Base-by-base conservation (phyloP, 495 filamentous ascomycete species). In the Cladorrhinum samala region DNA sequence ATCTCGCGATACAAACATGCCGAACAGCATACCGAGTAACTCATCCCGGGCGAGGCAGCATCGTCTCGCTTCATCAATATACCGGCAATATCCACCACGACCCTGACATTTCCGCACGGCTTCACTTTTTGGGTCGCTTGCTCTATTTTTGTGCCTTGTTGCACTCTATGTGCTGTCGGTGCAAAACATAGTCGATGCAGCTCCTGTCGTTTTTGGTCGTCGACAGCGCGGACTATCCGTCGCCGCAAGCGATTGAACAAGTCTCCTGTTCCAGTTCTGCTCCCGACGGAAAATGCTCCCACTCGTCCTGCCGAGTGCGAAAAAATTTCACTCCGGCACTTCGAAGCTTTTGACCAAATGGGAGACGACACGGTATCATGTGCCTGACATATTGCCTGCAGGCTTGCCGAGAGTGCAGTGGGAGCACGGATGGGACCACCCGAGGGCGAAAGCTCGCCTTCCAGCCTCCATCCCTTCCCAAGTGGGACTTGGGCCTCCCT, bases 401-500 rank as follows among this genome's bases (percentile, higher is more conserved):
- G 45, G 18, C n/a, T n/a, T 23, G n/a, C 16, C 21, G 21, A 47
- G 11, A 47, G 21, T 47, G 24, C 27, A 16, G 16, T 33, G 45
- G 45, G 14, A 17, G 24, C 20, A 45, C 20, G 20, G 20, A 45
- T 45, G 42, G 42, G 24, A 45, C 42, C 42, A 45, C 20, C 14
- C 18, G 6, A 13, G 14, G 18, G 24, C n/a, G 8, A 21, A 21
- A 21, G 20, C 24, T 47, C 45, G 45, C 24, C 24, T 23, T 24
- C 19, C 9, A 41, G 42, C 30, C 25, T 23, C 37, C 19, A 17
- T 41, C 40, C 40, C 36, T 20, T 46, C 38, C 43, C 23, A 47
- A 45, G 53, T 53, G 49, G 46, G 33, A 36, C 53, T 44, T n/a
- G 21, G 42, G 47, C 52, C 44, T 59, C 37, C 56, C 45, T 59